phyloP scores from a whole-genome alignment of 805 yeast genomes.

The Sugiyamaella chiloensis region DNA sequence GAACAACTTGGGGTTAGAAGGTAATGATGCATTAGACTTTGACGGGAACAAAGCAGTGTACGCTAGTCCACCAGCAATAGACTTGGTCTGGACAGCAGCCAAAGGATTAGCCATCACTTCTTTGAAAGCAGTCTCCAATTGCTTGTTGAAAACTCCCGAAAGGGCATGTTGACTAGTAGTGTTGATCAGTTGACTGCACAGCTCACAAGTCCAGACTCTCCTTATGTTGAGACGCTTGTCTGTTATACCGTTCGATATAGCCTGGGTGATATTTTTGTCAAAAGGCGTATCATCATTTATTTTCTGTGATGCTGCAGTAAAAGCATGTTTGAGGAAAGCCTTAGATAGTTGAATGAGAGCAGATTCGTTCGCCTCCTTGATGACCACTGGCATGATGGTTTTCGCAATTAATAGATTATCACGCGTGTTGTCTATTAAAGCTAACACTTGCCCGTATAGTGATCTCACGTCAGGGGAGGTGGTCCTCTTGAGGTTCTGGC shows the following conservation, averaged over 20 bases:
- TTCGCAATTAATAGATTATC: constrained; percentile 40
- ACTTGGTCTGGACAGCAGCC: constrained; percentile 49
- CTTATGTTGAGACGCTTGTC: constrained; percentile 64
- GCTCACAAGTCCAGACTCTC: constrained; percentile 61
- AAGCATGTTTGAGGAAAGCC: constrained; percentile 46
- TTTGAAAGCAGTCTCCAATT: constrained; percentile 34
- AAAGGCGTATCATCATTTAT: constrained; percentile 21
- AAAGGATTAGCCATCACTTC: constrained; percentile 53
- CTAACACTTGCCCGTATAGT: constrained; percentile 46
- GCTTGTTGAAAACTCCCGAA: constrained; percentile 27
- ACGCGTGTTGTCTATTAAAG: constrained; percentile 30
- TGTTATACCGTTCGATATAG: constrained; percentile 54
- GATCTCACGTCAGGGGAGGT: constrained; percentile 65
- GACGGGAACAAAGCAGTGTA: constrained; percentile 5
- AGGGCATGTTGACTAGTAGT: constrained; percentile 16
- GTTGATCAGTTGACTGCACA: constrained; percentile 35
- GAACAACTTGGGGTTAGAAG: constrained; percentile 13
- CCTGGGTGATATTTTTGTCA: constrained; percentile 29
- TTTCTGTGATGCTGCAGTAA: constrained; percentile 25
- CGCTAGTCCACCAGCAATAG: constrained; percentile 46
- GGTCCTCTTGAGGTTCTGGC: constrained; percentile 56
- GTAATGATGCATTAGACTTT: neutral
- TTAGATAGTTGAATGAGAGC: constrained; percentile 50
- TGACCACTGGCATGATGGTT: constrained; percentile 48
- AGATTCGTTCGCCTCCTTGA: constrained; percentile 74